Percentiles rank a stretch among this genome's conserved stretches.
Conservation (phyloP, 169 alveolate genomes). For the Cryptosporidium bovis region DNA sequence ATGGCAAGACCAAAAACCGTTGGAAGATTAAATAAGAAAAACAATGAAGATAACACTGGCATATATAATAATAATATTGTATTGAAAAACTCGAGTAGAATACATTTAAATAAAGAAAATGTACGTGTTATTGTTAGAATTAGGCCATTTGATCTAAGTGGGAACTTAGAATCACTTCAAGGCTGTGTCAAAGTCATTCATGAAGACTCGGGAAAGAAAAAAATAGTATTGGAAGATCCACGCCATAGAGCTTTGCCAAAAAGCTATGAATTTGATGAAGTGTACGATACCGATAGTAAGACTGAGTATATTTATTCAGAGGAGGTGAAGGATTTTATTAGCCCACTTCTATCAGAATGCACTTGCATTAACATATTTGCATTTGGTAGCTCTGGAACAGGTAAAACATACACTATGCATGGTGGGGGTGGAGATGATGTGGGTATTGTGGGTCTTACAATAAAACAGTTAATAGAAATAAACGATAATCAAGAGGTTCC, state of each 20-base stretch:
- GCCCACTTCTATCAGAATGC: slow-evolving; percentile 52
- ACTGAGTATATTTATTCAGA: slow-evolving; percentile 41
- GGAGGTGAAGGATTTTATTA: slow-evolving; percentile 25
- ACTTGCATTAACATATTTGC: slow-evolving; percentile 75
- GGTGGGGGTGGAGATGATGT: slow-evolving; percentile 20
- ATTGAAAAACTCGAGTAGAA: slow-evolving; percentile 23
- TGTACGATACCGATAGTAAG: slow-evolving; percentile 24
- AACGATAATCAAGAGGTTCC: slow-evolving; percentile 18
- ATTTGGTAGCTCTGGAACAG: slow-evolving; percentile 77
- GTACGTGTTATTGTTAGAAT: slow-evolving; percentile 64
- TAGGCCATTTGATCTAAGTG: slow-evolving; percentile 26
- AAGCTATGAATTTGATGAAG: slow-evolving; percentile 66
- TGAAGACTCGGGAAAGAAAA: background rate
- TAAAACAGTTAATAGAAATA: slow-evolving; percentile 38
- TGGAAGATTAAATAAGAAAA: too few species aligned
- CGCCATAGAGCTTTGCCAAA: slow-evolving; percentile 76
- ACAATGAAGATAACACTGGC: background rate
- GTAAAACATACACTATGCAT: slow-evolving; percentile 78
- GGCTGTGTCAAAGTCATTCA: slow-evolving; percentile 16
- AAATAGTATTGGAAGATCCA: slow-evolving; percentile 74
- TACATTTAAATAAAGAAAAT: slow-evolving; percentile 61
- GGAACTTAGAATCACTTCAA: slow-evolving; percentile 14
- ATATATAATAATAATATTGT: background rate
- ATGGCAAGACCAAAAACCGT: too few species aligned
- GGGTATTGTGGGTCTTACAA: slow-evolving; percentile 57